phyloP scores from a whole-genome alignment of 164 flowering plant species.

The Macadamia integrifolia region DNA sequence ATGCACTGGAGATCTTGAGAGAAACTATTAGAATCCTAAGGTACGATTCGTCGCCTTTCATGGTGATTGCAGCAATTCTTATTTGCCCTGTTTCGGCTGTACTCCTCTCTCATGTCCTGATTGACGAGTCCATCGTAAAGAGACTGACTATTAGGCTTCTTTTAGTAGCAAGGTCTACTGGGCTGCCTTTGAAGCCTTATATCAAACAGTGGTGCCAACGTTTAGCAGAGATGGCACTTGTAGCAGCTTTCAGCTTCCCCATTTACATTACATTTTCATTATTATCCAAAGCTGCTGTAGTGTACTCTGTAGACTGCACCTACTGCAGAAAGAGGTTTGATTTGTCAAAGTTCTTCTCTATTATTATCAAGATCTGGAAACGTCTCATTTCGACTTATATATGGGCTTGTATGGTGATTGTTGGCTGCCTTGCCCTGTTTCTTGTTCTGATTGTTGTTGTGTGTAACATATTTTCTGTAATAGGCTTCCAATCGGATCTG shows the following conservation, averaged over 20 bases:
- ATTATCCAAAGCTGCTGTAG: constrained; percentile 75
- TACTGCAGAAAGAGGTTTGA: constrained; percentile 55
- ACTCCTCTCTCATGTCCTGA: constrained; percentile 61
- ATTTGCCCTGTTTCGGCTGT: constrained; percentile 79
- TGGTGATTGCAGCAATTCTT: constrained; percentile 53
- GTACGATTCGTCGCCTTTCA: constrained; percentile 48
- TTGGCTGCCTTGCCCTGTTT: constrained; percentile 58
- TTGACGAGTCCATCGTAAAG: constrained; percentile 57
- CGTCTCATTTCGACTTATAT: constrained; percentile 60
- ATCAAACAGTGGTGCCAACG: constrained; percentile 55
- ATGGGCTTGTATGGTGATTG: constrained; percentile 55
- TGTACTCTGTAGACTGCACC: constrained; percentile 75
- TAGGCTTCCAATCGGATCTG: constrained; percentile 45
- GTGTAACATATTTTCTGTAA: constrained; percentile 43
- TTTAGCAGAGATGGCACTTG: constrained; percentile 58
- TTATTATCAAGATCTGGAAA: constrained; percentile 59
- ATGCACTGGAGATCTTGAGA: constrained; percentile 76
- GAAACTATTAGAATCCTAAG: constrained; percentile 82
- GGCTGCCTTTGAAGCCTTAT: constrained; percentile 61
- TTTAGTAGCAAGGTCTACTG: constrained; percentile 60
- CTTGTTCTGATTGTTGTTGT: constrained; percentile 52
- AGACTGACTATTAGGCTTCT: constrained; percentile 46
- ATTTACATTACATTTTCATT: constrained; percentile 57
- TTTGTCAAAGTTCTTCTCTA: constrained; percentile 38
- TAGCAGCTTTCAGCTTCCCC: constrained; percentile 65